Conservation (phyloP, 2,329 filamentous ascomycete genomes). For the Beauveria bassiana region DNA sequence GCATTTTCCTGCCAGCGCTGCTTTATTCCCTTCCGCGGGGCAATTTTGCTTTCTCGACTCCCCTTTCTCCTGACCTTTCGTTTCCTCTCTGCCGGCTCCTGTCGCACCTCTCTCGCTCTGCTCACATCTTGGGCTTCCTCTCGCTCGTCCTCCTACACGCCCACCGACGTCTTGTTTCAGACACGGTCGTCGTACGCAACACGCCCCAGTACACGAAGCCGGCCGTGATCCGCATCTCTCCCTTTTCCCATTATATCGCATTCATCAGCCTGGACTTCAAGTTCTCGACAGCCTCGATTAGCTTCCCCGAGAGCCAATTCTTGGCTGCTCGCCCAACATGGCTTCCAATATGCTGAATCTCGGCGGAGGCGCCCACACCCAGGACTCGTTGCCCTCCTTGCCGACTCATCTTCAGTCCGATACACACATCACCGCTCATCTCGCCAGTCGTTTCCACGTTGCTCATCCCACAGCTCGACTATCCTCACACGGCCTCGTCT, state of each 20-base stretch:
- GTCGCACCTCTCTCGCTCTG: slow-evolving; percentile 2
- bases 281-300: not conserved
- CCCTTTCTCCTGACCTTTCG: slow-evolving; percentile 1
- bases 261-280: not conserved
- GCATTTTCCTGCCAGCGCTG: not conserved
- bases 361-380: slow-evolving; percentile 60
- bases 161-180: slow-evolving; percentile 2
- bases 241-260: not conserved
- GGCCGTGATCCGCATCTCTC: not conserved
- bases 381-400: slow-evolving; percentile 80
- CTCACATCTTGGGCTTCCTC: not conserved
- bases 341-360: slow-evolving; percentile 49
- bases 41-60: slow-evolving; percentile 7
- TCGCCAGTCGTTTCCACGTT: slow-evolving; percentile 86
- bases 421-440: slow-evolving; percentile 71
- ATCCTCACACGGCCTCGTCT: slow-evolving; percentile 85
- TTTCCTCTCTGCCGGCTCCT: not conserved
- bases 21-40: slow-evolving; percentile 9
- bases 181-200: slow-evolving; percentile 3
- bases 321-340: slow-evolving; percentile 42
- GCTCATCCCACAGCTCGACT: slow-evolving; percentile 79
- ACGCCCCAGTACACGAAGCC: slow-evolving; percentile 4
- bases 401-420: slow-evolving; percentile 76
- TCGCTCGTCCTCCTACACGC: slow-evolving; percentile 4
- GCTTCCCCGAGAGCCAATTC: slow-evolving; percentile 18